phyloP scores from a whole-genome alignment of 257 asterid genomes.

The Fraxinus americana region DNA sequence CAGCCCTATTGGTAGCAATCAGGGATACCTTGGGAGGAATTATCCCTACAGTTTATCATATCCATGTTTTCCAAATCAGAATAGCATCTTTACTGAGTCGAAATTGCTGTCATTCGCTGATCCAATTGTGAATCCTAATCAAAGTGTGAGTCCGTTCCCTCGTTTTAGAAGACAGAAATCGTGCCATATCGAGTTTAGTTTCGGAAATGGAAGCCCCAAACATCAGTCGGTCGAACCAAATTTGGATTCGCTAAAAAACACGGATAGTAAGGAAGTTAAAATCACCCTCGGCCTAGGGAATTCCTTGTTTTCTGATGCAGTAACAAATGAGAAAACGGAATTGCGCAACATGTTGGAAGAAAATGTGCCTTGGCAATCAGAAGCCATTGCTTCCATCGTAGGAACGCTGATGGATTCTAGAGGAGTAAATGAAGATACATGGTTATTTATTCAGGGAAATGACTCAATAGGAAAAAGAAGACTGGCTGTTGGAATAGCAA shows the following conservation, averaged over 20 bases:
- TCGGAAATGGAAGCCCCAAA: conserved; percentile 45
- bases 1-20: conserved; percentile 32
- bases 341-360: conserved; percentile 40
- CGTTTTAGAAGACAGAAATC: conserved; percentile 78
- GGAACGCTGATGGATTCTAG: conserved; percentile 40
- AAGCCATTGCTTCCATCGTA: conserved; percentile 40
- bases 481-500: conserved; percentile 55
- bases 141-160: conserved; percentile 45
- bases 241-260: conserved; percentile 54
- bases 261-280: conserved; percentile 61
- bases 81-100: conserved; percentile 38
- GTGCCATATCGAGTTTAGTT: conserved; percentile 75
- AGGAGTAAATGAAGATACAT: conserved; percentile 27
- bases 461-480: conserved; percentile 60
- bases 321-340: conserved; percentile 6
- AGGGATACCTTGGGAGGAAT: conserved; percentile 47
- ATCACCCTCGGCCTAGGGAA: conserved; percentile 69
- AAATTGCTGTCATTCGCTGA: conserved; percentile 54
- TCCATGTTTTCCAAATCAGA: conserved; percentile 51
- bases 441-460: conserved; percentile 68
- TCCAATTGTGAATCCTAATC: conserved; percentile 39
- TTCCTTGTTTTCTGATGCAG: neutral
- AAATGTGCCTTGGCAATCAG: conserved; percentile 76
- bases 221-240: conserved; percentile 38
- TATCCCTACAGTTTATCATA: conserved; percentile 32